Percentiles rank a stretch among this genome's conserved stretches.
Evolutionary conservation across 1,284 basidiomycete species (phyloP).

Genomic region (Microstroma glucosiphilum): DNA sequence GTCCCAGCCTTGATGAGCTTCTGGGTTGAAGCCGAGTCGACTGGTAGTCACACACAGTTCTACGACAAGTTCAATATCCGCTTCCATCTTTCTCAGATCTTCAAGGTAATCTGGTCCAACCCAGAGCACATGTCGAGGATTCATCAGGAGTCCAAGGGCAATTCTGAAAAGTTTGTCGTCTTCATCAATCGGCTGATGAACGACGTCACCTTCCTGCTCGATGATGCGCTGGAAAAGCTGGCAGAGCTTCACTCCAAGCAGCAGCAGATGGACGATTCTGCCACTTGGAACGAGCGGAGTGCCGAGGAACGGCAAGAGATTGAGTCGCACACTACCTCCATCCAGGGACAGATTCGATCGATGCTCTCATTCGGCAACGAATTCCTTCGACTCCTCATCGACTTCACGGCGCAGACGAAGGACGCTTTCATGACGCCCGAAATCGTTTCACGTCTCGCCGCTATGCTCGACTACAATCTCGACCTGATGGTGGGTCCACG

Average conservation of each 20-base stretch:
- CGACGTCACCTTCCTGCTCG: conserved; percentile 96
- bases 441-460: conserved; percentile 89
- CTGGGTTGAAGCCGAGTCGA: conserved; percentile 96
- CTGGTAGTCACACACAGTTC: conserved; percentile 94
- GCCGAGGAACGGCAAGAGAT: conserved; percentile 74
- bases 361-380: conserved; percentile 81
- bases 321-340: conserved; percentile 67
- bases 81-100: conserved; percentile 48
- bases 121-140: conserved; percentile 43
- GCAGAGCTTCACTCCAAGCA: conserved; percentile 81
- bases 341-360: conserved; percentile 75
- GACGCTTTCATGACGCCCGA: conserved; percentile 92
- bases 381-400: conserved; percentile 79
- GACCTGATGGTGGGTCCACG: conserved; percentile 80
- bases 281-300: conserved; percentile 61
- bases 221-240: conserved; percentile 86
- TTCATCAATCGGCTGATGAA: conserved; percentile 98
- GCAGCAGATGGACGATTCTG: conserved; percentile 70
- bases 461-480: conserved; percentile 94
- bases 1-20: conserved; percentile 89
- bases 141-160: conserved; percentile 27
- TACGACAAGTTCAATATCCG: conserved; percentile 90
- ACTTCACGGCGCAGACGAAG: conserved; percentile 85
- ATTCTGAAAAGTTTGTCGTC: conserved; percentile 57
- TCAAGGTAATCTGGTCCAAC: conserved; percentile 46